Conservation (phyloP, 2,329 filamentous ascomycete genomes). For the Lomentospora prolificans region DNA sequence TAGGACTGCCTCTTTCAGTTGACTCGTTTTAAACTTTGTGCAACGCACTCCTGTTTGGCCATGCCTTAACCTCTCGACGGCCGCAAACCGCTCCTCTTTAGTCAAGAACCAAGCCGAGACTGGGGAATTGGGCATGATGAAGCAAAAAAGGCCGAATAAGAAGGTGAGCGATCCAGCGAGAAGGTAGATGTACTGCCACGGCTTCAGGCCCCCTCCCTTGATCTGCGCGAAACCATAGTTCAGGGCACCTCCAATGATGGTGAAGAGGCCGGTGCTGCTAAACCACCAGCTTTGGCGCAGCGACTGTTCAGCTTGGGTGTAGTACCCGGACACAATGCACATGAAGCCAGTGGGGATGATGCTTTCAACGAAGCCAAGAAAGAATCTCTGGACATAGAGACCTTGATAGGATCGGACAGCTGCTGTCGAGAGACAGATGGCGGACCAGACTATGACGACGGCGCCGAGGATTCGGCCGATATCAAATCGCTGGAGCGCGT, state of each 20-base stretch:
- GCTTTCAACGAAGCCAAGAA: conserved; percentile 52
- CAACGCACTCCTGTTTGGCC: conserved; percentile 56
- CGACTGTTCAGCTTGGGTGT: conserved; percentile 56
- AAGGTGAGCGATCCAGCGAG: conserved; percentile 54
- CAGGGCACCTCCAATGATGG: conserved; percentile 51
- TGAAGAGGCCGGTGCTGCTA: conserved; percentile 47
- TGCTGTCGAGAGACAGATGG: conserved; percentile 59
- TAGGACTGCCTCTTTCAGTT: conserved; percentile 46
- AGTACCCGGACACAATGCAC: conserved; percentile 51
- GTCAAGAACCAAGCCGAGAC: conserved; percentile 61
- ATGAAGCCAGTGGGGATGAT: conserved; percentile 59
- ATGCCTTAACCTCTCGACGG: conserved; percentile 51
- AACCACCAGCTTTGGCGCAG: conserved; percentile 61
- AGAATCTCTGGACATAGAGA: conserved; percentile 57
- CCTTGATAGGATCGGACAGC: conserved; percentile 54
- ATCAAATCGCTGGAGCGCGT: conserved; percentile 57
- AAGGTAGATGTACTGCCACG: conserved; percentile 65
- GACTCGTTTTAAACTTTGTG: conserved; percentile 46
- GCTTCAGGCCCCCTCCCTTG: conserved; percentile 36
- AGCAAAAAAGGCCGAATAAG: conserved; percentile 55
- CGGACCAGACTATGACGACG: conserved; percentile 56
- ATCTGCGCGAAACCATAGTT: conserved; percentile 63
- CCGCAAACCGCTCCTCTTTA: conserved; percentile 50
- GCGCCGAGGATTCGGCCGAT: conserved; percentile 53
- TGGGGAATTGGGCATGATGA: conserved; percentile 55